Evolutionary conservation across 2,329 filamentous ascomycete species (phyloP).

Genomic region (Calonectria honghensis): DNA sequence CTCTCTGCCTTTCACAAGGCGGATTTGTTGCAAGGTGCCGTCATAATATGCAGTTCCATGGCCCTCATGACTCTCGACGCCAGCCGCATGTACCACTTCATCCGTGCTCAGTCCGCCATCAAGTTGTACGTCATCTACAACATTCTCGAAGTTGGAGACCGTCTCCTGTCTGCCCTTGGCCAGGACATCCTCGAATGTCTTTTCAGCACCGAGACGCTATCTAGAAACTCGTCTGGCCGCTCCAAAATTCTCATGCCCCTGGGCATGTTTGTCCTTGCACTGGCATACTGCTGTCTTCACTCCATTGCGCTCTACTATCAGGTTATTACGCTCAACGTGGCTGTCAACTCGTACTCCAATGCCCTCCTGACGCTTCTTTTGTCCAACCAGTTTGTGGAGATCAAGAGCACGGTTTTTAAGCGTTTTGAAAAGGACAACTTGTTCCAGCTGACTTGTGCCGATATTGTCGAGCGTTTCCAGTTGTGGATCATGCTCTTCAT

Average conservation of each 20-base stretch:
- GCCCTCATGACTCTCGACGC: slow-evolving; percentile 94
- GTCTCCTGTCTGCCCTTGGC: slow-evolving; percentile 90
- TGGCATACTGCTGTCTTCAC: slow-evolving; percentile 92
- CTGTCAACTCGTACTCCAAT: slow-evolving; percentile 98
- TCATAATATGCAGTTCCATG: slow-evolving; percentile 90
- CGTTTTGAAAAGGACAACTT: slow-evolving; percentile 98
- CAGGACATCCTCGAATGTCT: slow-evolving; percentile 98
- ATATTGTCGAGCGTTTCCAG: slow-evolving; percentile 97
- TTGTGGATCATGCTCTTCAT: slow-evolving; percentile 98
- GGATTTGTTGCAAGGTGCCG: slow-evolving; percentile 90
- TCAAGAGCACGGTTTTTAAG: slow-evolving; percentile 99
- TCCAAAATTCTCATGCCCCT: slow-evolving; percentile 93
- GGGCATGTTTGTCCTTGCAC: slow-evolving; percentile 91
- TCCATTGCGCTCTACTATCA: slow-evolving; percentile 95
- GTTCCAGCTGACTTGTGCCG: slow-evolving; percentile 96
- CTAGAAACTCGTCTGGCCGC: slow-evolving; percentile 89
- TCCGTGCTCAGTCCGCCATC: slow-evolving; percentile 95
- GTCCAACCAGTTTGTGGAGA: slow-evolving; percentile 99
- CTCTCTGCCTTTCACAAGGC: slow-evolving; percentile 94
- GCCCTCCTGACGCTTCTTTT: slow-evolving; percentile 92
- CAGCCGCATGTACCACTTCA: slow-evolving; percentile 98
- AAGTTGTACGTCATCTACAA: slow-evolving; percentile 99
- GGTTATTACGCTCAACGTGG: slow-evolving; percentile 97
- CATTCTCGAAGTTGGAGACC: slow-evolving; percentile 93
- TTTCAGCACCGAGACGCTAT: slow-evolving; percentile 93